These are phyloP conservation scores for Aspergillus novofumigatus DNA, from an alignment of 2,329 filamentous ascomycete species.

Conservation along the genomic window DNA sequence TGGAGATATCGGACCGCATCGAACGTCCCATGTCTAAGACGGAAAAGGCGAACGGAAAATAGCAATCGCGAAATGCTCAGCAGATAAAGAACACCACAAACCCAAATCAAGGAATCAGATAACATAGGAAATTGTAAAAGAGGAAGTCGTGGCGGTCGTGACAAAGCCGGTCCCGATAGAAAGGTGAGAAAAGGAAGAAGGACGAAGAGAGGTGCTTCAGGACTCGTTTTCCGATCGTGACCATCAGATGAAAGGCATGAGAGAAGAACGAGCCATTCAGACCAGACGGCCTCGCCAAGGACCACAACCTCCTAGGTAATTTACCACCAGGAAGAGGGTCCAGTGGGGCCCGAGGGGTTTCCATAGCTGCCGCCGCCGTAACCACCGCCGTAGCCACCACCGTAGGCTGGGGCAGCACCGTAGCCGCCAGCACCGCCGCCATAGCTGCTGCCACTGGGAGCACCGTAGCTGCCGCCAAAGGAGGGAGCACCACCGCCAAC, in stretches of 20 bases:
- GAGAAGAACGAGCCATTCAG: slow-evolving; percentile 34
- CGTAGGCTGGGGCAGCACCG: slow-evolving; percentile 16
- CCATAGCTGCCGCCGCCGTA: slow-evolving; percentile 22
- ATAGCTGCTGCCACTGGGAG: slow-evolving; percentile 25
- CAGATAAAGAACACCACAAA: slow-evolving; percentile 21
- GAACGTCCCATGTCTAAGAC: slow-evolving; percentile 36
- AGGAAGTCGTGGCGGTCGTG: slow-evolving; percentile 43
- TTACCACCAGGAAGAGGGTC: slow-evolving; percentile 52
- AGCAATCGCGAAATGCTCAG: slow-evolving; percentile 23
- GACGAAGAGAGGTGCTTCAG: slow-evolving; percentile 25
- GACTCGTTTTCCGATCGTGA: slow-evolving; percentile 38
- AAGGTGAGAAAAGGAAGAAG: slow-evolving; percentile 12
- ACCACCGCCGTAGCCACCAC: slow-evolving; percentile 29
- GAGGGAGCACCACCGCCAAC: slow-evolving; percentile 36
- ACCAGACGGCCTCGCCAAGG: slow-evolving; percentile 38
- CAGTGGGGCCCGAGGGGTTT: slow-evolving; percentile 45
- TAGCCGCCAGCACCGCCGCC: slow-evolving; percentile 22
- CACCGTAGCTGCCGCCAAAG: slow-evolving; percentile 33
- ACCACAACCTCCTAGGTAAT: slow-evolving; percentile 30
- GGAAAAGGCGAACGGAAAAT: slow-evolving; percentile 23
- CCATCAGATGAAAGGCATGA: slow-evolving; percentile 31
- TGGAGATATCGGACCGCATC: slow-evolving; percentile 35
- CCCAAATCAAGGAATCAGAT: slow-evolving; percentile 15
- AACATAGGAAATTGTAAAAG: slow-evolving; percentile 27
- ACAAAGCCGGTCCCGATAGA: slow-evolving; percentile 41